These are phyloP conservation scores for Geranium incanum DNA, from an alignment of 441 rosid species.

Conservation along the genomic window DNA sequence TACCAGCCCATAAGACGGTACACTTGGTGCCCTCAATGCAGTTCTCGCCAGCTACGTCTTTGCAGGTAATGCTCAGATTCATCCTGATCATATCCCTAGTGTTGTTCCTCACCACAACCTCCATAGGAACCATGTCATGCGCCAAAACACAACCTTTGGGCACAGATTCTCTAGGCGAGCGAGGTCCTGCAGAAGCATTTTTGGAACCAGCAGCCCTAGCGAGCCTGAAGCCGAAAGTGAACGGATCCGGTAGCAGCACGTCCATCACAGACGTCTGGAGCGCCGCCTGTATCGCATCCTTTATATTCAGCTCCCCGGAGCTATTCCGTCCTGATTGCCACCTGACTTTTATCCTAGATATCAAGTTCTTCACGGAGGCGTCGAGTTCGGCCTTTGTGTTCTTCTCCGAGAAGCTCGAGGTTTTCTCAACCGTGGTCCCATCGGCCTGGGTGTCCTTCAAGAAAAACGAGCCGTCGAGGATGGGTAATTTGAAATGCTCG, in stretches of 20 bases:
- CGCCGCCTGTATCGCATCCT: constrained; percentile 79
- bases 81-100: constrained; percentile 72
- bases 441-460: constrained; percentile 56
- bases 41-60: constrained; percentile 91
- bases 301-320: constrained; percentile 82
- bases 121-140: constrained; percentile 86
- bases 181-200: neutral
- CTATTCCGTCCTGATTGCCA: constrained; percentile 96
- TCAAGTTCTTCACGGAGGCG: constrained; percentile 71
- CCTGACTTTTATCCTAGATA: constrained; percentile 82
- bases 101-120: constrained; percentile 75
- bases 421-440: constrained; percentile 33
- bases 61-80: constrained; percentile 72
- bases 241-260: constrained; percentile 88
- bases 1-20: constrained; percentile 90
- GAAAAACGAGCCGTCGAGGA: constrained; percentile 84
- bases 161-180: constrained; percentile 23
- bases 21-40: constrained; percentile 74
- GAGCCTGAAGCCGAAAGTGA: constrained; percentile 83
- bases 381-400: constrained; percentile 77
- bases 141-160: constrained; percentile 52
- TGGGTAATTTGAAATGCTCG: constrained; percentile 88
- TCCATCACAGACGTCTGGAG: constrained; percentile 91
- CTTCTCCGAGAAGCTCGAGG: constrained; percentile 72
- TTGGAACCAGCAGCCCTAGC: constrained; percentile 31